Conservation (phyloP, 768 basidiomycete species). For the Tephrocybe sp. region DNA sequence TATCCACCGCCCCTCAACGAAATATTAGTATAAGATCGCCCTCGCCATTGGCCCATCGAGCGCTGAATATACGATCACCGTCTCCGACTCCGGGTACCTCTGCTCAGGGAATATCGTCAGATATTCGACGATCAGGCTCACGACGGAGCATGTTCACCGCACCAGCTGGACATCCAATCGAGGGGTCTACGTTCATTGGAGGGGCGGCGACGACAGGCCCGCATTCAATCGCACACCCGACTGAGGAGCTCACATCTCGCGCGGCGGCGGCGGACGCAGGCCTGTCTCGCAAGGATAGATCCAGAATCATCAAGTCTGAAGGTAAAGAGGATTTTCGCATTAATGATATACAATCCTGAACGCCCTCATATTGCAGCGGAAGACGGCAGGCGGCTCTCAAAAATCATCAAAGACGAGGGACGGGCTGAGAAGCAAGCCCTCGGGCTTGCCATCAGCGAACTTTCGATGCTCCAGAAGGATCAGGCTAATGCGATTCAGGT, state of each 20-base stretch:
- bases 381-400: slow-evolving; percentile 62
- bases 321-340: slow-evolving; percentile 28
- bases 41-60: background rate
- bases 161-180: slow-evolving; percentile 30
- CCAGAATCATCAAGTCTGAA: slow-evolving; percentile 51
- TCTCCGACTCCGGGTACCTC: background rate
- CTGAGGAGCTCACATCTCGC: slow-evolving; percentile 40
- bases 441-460: slow-evolving; percentile 58
- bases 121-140: slow-evolving; percentile 17
- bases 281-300: slow-evolving; percentile 50
- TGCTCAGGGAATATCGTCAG: background rate
- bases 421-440: slow-evolving; percentile 68
- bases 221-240: slow-evolving; percentile 37
- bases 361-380: slow-evolving; percentile 38
- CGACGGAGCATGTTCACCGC: slow-evolving; percentile 34
- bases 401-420: slow-evolving; percentile 69
- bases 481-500: slow-evolving; percentile 69
- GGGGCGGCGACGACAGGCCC: slow-evolving; percentile 58
- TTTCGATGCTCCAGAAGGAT: slow-evolving; percentile 66
- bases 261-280: slow-evolving; percentile 46
- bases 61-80: background rate
- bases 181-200: slow-evolving; percentile 46
- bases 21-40: background rate
- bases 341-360: background rate
- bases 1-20: background rate